phyloP scores from a whole-genome alignment of 495 filamentous ascomycete genomes.

The Annulohypoxylon moriforme region DNA sequence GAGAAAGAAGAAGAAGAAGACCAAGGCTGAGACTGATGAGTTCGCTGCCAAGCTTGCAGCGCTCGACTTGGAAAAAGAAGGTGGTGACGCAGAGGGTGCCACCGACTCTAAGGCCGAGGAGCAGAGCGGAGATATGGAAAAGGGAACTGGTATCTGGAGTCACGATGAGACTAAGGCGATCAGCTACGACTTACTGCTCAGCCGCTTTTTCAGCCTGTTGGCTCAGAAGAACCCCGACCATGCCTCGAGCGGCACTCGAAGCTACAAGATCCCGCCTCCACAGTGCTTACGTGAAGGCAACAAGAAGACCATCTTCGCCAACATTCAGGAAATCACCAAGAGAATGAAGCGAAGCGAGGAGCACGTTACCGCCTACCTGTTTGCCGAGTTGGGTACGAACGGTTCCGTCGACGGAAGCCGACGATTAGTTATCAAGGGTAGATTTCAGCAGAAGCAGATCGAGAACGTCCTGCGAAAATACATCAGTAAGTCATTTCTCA shows the following conservation, averaged over 20 bases:
- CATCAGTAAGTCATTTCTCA: slow-evolving; percentile 80
- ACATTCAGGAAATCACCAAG: slow-evolving; percentile 91
- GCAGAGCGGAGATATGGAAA: slow-evolving; percentile 78
- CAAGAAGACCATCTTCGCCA: slow-evolving; percentile 99
- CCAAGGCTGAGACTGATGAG: slow-evolving; percentile 70
- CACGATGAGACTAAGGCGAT: slow-evolving; percentile 81
- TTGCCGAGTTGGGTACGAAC: slow-evolving; percentile 96
- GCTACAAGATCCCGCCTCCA: slow-evolving; percentile 99
- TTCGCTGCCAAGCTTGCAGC: slow-evolving; percentile 70
- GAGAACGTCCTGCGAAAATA: slow-evolving; percentile 94
- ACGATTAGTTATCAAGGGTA: slow-evolving; percentile 96
- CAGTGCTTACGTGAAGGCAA: slow-evolving; percentile 99
- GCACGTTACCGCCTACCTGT: slow-evolving; percentile 95
- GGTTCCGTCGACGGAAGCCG: slow-evolving; percentile 92
- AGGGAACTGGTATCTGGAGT: slow-evolving; percentile 93
- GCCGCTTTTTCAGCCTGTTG: slow-evolving; percentile 91
- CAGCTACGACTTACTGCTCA: slow-evolving; percentile 84
- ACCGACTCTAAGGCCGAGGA: slow-evolving; percentile 61
- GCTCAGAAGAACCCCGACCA: slow-evolving; percentile 95
- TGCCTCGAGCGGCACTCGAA: slow-evolving; percentile 83
- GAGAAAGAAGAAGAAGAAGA: slow-evolving; percentile 97
- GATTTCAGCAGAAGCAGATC: slow-evolving; percentile 98
- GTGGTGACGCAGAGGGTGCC: slow-evolving; percentile 67
- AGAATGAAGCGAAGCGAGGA: slow-evolving; percentile 94
- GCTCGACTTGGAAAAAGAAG: slow-evolving; percentile 84